These are phyloP conservation scores for Turnera subulata DNA, from an alignment of 345 rosid species.

Conservation along the genomic window DNA sequence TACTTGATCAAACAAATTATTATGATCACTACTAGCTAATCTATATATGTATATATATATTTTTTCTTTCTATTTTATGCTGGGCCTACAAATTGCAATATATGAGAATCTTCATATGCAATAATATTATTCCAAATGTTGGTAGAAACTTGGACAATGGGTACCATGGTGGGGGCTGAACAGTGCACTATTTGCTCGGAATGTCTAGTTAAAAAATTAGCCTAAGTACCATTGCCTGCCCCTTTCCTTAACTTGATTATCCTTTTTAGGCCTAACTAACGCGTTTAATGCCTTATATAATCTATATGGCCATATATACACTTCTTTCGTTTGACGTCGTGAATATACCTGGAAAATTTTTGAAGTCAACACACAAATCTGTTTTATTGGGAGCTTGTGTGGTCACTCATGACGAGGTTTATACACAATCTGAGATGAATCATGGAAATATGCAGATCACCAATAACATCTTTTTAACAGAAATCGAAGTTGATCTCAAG, in stretches of 20 bases:
- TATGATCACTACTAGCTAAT: not conserved
- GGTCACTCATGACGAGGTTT: no score
- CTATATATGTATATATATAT: constrained; percentile 2
- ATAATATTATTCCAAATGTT: constrained; percentile 53
- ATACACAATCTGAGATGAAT: no score
- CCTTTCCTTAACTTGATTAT: constrained; percentile 6
- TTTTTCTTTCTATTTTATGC: not conserved
- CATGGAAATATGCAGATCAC: no score
- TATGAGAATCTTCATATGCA: constrained; percentile 36
- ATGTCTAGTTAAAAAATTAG: constrained; percentile 25
- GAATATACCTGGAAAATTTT: not conserved
- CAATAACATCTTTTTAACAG: no score
- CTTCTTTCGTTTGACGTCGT: not conserved
- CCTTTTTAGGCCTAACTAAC: constrained; percentile 19
- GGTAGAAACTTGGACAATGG: constrained; percentile 39
- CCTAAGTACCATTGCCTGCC: constrained; percentile 2
- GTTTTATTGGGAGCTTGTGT: no score
- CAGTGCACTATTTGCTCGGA: constrained; percentile 21
- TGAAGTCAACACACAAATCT: not conserved
- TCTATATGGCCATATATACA: not conserved
- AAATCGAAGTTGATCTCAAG: no score
- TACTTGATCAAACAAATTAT: no score
- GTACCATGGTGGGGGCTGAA: constrained; percentile 43
- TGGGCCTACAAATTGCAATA: constrained; percentile 31
- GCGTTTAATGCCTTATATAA: constrained; percentile 10